Percentiles rank a stretch among this genome's conserved stretches.
Conservation (phyloP, 2,329 filamentous ascomycete species). For the Apiospora sp. region DNA sequence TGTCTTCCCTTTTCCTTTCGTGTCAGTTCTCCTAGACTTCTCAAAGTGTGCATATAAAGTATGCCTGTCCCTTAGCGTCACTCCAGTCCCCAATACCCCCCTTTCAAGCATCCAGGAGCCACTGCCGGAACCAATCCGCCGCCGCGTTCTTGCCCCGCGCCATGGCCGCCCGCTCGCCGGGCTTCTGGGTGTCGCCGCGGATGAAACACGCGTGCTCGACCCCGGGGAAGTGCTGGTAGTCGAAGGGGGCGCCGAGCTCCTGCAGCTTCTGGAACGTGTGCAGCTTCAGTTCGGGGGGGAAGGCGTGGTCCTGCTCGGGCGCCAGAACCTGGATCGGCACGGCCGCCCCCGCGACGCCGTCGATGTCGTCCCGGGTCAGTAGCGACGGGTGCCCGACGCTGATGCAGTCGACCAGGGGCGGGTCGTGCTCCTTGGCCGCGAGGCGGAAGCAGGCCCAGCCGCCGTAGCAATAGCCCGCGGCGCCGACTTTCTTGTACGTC, state of each 20-base stretch:
- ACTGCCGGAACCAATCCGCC: slow-evolving; percentile 53
- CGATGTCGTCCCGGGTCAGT: slow-evolving; percentile 51
- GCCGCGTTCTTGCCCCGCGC: slow-evolving; percentile 55
- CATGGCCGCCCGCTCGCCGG: slow-evolving; percentile 53
- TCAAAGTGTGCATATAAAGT: background rate
- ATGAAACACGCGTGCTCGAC: slow-evolving; percentile 55
- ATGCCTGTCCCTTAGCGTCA: background rate
- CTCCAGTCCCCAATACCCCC: background rate
- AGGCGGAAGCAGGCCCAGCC: slow-evolving; percentile 56
- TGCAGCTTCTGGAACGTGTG: slow-evolving; percentile 49
- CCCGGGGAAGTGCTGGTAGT: slow-evolving; percentile 60
- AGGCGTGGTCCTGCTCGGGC: slow-evolving; percentile 51
- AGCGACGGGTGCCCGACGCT: slow-evolving; percentile 51
- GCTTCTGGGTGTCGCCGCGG: slow-evolving; percentile 49
- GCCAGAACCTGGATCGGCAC: slow-evolving; percentile 54
- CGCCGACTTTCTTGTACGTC: slow-evolving; percentile 46
- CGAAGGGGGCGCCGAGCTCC: slow-evolving; percentile 49
- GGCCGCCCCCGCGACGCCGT: slow-evolving; percentile 40
- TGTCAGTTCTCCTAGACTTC: background rate
- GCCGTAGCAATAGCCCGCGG: slow-evolving; percentile 56
- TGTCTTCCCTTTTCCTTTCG: background rate
- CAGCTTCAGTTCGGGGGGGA: slow-evolving; percentile 54
- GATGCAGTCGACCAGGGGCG: slow-evolving; percentile 51
- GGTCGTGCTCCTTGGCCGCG: slow-evolving; percentile 41
- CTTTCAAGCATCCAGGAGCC: slow-evolving; percentile 26